Evolutionary conservation across 2,329 filamentous ascomycete genomes (phyloP), one percentile per base, ranked within the genome.

Genomic region (Cytospora leucostoma): DNA sequence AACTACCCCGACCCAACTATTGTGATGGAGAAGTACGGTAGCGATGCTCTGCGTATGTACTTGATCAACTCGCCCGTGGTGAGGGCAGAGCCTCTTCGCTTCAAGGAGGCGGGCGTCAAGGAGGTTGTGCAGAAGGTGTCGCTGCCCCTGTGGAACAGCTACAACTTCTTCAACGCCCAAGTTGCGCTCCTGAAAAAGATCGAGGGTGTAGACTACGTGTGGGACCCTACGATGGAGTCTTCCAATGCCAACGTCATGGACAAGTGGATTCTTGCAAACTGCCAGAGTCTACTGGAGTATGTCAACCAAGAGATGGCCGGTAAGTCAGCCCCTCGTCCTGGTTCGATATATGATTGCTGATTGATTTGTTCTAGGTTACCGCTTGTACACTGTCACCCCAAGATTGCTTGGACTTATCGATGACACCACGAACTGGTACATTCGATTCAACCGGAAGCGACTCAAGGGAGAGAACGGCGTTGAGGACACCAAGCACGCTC

Each of bases 351-450:
- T 8, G 15, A n/a, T 60, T 64, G 21, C 67, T 71, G 33, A 71
- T 63, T 7, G 44, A 7, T 13, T 7, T n/a, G 11, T 40, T 50
- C 8, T 63, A 82, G 88, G 80, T 7, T 92, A 92, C 74, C 88
- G 90, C 49, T 78, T 93, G 40, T 98, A 97, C 77, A 98, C 93
- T 1, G 94, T 98, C 52, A 93, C 97, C 52, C 93, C 93, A 8
- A 85, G 91, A 67, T 79, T 98, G 65, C 83, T 96, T 19, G 84
- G 84, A 63, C 84, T 96, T 71, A 96, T 97, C 68, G 94, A 97
- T 72, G 93, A 96, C 77, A 93, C 91, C 4, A 97, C 93, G n/a
- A 98, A 98, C 77, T 97, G 93, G 93, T 97, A 97, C 78, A 97
- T 97, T 74, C 86, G 93, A 66, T 96, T 97, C 81, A 97, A 97